phyloP scores from a whole-genome alignment of 768 basidiomycete genomes.

The Rhodotorula diobovata region DNA sequence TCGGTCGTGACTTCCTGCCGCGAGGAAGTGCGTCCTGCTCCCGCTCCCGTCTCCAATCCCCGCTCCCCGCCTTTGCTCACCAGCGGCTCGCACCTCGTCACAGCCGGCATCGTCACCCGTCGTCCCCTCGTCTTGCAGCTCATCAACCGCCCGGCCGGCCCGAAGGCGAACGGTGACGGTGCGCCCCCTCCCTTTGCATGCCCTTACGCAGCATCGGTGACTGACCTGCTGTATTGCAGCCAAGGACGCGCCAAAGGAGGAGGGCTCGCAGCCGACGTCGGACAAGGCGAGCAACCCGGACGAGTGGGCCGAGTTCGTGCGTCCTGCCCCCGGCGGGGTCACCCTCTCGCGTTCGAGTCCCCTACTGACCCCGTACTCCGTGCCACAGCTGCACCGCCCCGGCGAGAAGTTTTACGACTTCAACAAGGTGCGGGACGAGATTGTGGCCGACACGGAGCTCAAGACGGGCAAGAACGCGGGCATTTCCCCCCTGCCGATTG shows the following conservation, averaged over 20 bases:
- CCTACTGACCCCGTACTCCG: too few relatives aligned
- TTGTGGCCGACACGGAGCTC: conserved; percentile 91
- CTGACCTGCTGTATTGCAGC: not conserved
- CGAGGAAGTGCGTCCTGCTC: conserved; percentile 60
- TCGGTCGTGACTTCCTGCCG: conserved; percentile 96
- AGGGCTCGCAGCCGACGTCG: conserved; percentile 35
- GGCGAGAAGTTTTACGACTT: conserved; percentile 98
- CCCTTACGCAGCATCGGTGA: not conserved
- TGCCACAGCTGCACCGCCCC: conserved; percentile 63
- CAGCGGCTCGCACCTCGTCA: too few relatives aligned
- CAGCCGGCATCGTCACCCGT: conserved; percentile 89
- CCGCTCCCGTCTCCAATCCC: not conserved
- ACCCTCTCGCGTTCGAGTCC: too few relatives aligned
- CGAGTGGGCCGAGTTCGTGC: conserved; percentile 99
- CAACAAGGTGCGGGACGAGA: conserved; percentile 91
- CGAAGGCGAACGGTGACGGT: conserved; percentile 45
- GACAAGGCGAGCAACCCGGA: conserved; percentile 80
- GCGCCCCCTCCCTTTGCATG: not conserved
- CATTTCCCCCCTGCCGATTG: conserved; percentile 95
- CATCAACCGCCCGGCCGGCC: conserved; percentile 67
- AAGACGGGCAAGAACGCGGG: conserved; percentile 98
- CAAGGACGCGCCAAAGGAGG: conserved; percentile 9
- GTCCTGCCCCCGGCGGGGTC: too few relatives aligned
- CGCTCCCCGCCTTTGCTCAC: not conserved
- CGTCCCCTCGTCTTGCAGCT: conserved; percentile 95